A percentile compares a stretch with the other conserved stretches of the same genome.
phyloP scores from a whole-genome alignment of 140 eudicot genomes.

The Erigeron philadelphicus region DNA sequence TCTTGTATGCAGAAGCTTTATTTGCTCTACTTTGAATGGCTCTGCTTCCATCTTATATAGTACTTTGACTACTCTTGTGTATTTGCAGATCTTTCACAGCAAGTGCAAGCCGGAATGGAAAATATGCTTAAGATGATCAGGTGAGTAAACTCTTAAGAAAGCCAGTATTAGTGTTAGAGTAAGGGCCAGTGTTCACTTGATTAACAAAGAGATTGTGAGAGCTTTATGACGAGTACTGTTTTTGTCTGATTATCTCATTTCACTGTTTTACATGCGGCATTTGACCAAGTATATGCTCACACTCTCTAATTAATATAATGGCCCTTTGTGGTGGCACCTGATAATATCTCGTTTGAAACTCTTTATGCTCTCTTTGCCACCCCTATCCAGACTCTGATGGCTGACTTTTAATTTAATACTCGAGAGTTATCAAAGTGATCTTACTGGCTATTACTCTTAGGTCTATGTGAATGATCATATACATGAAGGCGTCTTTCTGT shows the following conservation, averaged over 20 bases:
- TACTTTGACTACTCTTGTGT: slow-evolving; percentile 8
- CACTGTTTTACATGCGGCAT: neutral
- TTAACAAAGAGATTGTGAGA: slow-evolving; percentile 8
- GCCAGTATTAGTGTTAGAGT: neutral
- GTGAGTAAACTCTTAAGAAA: slow-evolving; percentile 37
- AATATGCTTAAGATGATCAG: slow-evolving; percentile 75
- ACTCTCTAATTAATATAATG: slow-evolving; percentile 11
- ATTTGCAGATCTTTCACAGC: slow-evolving; percentile 75
- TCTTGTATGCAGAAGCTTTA: neutral
- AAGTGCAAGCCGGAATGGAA: slow-evolving; percentile 72
- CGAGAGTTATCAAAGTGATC: slow-evolving; percentile 2
- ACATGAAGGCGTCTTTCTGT: neutral
- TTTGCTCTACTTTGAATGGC: slow-evolving; percentile 12
- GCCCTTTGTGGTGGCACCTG: slow-evolving; percentile 1
- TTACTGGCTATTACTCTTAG: slow-evolving; percentile 10
- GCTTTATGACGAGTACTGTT: slow-evolving; percentile 10
- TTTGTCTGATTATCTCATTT: neutral
- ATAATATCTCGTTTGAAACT: slow-evolving; percentile 9
- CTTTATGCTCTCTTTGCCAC: slow-evolving; percentile 6
- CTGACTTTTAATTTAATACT: slow-evolving; percentile 2
- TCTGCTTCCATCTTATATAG: slow-evolving; percentile 15
- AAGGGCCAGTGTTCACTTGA: slow-evolving; percentile 6
- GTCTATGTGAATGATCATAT: neutral
- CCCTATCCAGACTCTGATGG: slow-evolving; percentile 14
- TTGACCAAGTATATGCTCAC: slow-evolving; percentile 3